Evolutionary conservation across 768 basidiomycete species (phyloP).

Genomic region (Serendipita sp.): DNA sequence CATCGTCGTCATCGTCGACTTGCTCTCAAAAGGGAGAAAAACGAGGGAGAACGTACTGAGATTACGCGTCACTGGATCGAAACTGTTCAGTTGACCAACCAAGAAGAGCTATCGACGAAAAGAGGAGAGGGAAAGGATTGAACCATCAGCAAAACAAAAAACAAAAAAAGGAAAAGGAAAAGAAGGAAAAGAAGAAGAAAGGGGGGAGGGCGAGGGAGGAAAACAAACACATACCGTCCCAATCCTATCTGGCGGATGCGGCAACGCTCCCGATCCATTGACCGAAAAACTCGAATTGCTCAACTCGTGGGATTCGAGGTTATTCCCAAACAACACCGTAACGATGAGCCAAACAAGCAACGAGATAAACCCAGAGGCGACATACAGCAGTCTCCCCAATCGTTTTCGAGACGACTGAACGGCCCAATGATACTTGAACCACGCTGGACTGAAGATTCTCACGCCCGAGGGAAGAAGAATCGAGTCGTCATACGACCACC

Average conservation of each 20-base stretch:
- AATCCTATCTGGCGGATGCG: not conserved
- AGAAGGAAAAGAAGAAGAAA: no score
- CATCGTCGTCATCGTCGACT: no score
- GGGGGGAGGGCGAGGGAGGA: no score
- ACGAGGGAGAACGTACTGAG: not conserved
- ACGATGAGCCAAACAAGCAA: not conserved
- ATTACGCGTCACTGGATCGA: not conserved
- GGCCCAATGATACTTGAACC: not conserved
- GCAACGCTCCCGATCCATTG: not conserved
- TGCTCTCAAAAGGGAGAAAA: no score
- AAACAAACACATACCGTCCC: not conserved
- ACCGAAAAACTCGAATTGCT: not conserved
- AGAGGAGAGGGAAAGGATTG: no score
- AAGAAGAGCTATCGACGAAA: not conserved
- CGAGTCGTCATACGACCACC: not conserved
- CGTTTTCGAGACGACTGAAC: not conserved
- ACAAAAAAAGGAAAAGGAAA: no score
- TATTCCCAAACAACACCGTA: not conserved
- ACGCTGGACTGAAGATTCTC: not conserved
- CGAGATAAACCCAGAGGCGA: not conserved
- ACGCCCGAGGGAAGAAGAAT: not conserved
- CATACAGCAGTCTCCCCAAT: not conserved
- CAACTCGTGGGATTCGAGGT: not conserved
- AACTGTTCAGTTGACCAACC: not conserved
- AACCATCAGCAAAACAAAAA: no score